phyloP scores from a whole-genome alignment of 1,139 yeast genomes.

The Candida frijolesensis region DNA sequence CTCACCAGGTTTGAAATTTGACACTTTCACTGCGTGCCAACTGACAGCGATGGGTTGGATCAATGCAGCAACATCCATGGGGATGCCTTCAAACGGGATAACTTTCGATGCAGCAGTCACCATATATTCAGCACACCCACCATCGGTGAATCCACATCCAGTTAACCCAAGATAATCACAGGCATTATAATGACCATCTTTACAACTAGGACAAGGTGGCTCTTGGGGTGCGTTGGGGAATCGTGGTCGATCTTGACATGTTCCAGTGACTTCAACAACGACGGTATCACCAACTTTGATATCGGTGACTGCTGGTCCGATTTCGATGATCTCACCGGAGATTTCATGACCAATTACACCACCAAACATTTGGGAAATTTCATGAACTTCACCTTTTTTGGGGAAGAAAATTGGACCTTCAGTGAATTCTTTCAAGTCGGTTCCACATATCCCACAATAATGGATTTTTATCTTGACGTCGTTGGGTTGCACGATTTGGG shows the following conservation, averaged over 20 bases:
- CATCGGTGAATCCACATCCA: slow-evolving; percentile 48
- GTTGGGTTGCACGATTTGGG: slow-evolving; percentile 41
- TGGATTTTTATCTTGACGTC: slow-evolving; percentile 55
- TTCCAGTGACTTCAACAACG: slow-evolving; percentile 54
- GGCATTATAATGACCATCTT: slow-evolving; percentile 46
- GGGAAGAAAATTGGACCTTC: slow-evolving; percentile 55
- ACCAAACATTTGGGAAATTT: slow-evolving; percentile 20
- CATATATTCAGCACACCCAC: slow-evolving; percentile 48
- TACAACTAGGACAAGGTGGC: slow-evolving; percentile 43
- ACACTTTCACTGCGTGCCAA: slow-evolving; percentile 48
- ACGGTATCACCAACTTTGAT: slow-evolving; percentile 21
- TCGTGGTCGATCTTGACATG: slow-evolving; percentile 44
- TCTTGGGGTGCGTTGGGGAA: slow-evolving; percentile 30
- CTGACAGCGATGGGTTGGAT: slow-evolving; percentile 49
- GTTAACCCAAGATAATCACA: slow-evolving; percentile 46
- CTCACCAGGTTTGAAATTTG: slow-evolving; percentile 43
- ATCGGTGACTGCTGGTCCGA: slow-evolving; percentile 18
- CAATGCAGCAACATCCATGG: slow-evolving; percentile 49
- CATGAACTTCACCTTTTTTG: slow-evolving; percentile 19
- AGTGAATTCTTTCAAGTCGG: slow-evolving; percentile 56
- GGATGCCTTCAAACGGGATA: slow-evolving; percentile 38
- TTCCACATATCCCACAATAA: slow-evolving; percentile 63
- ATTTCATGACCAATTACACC: slow-evolving; percentile 57
- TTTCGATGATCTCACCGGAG: slow-evolving; percentile 43
- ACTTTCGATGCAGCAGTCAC: slow-evolving; percentile 40